phyloP scores from a whole-genome alignment of 139 green algal genomes.

The Chlamydomonas applanata region DNA sequence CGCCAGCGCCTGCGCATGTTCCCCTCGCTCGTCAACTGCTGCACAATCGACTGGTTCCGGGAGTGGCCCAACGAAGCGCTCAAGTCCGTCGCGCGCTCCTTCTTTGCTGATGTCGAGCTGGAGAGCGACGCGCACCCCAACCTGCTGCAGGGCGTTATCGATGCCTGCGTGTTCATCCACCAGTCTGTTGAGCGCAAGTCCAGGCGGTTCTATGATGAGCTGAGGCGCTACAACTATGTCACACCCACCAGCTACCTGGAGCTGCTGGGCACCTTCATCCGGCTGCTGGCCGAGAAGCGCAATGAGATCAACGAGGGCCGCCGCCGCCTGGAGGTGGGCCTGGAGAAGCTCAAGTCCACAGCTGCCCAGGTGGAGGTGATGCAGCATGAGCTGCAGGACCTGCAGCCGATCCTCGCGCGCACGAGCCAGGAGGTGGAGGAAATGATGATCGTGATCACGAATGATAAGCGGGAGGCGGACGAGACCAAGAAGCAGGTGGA shows the following conservation, averaged over 20 bases:
- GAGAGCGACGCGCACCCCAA: slow-evolving; percentile 17
- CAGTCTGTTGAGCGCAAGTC: slow-evolving; percentile 60
- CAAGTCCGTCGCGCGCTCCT: slow-evolving; percentile 50
- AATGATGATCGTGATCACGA: slow-evolving; percentile 77
- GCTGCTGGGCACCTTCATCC: slow-evolving; percentile 66
- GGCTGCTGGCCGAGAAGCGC: slow-evolving; percentile 55
- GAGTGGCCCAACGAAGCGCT: slow-evolving; percentile 79
- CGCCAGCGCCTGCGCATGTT: slow-evolving; percentile 86
- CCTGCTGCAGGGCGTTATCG: slow-evolving; percentile 53
- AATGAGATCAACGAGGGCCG: slow-evolving; percentile 47
- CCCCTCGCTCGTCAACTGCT: slow-evolving; percentile 84
- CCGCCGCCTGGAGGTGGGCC: slow-evolving; percentile 62
- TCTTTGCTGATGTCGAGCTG: slow-evolving; percentile 53
- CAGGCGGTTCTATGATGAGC: slow-evolving; percentile 65
- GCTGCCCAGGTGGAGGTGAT: slow-evolving; percentile 70
- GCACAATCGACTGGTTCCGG: slow-evolving; percentile 83
- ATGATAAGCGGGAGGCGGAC: slow-evolving; percentile 71
- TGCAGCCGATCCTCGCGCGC: slow-evolving; percentile 71
- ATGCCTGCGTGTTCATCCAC: slow-evolving; percentile 63
- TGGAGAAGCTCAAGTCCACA: slow-evolving; percentile 75
- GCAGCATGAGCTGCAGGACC: slow-evolving; percentile 71
- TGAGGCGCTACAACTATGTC: slow-evolving; percentile 61
- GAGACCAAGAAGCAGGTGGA: slow-evolving; percentile 60
- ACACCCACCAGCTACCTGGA: slow-evolving; percentile 72
- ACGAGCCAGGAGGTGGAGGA: slow-evolving; percentile 73